phyloP scores from a whole-genome alignment of 1,284 basidiomycete species.

The Macrocybe sp. region DNA sequence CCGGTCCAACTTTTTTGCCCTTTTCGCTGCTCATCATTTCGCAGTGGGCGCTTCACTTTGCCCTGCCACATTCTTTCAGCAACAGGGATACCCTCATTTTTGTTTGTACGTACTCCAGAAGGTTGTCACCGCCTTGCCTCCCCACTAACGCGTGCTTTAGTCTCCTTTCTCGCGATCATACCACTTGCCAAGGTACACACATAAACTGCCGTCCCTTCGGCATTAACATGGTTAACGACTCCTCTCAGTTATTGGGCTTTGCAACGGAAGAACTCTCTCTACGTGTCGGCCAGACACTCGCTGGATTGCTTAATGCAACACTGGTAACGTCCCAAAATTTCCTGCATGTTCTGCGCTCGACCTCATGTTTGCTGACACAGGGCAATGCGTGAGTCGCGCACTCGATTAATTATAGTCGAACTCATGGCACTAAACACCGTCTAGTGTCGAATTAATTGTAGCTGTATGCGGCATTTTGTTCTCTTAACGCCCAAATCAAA shows the following conservation, averaged over 20 bases:
- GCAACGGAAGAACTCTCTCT: conserved; percentile 86
- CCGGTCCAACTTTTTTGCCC: background rate
- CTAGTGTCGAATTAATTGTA: conserved; percentile 76
- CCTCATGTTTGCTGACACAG: conserved; percentile 27
- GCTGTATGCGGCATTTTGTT: conserved; percentile 42
- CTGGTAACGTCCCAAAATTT: conserved; percentile 43
- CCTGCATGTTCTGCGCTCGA: background rate
- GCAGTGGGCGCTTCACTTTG: conserved; percentile 74
- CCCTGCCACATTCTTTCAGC: conserved; percentile 25
- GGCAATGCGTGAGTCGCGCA: conserved; percentile 69
- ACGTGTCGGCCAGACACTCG: conserved; percentile 80
- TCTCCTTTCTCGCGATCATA: conserved; percentile 69
- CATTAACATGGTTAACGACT: background rate
- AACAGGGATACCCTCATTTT: conserved; percentile 62
- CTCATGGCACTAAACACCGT: conserved; percentile 1
- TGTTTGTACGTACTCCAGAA: conserved; percentile 46
- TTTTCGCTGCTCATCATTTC: conserved; percentile 5
- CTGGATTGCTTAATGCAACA: conserved; percentile 83
- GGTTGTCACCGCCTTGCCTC: too few species aligned
- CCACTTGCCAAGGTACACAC: conserved; percentile 64
- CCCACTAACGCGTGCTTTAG: conserved; percentile 27
- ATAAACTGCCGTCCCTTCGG: background rate
- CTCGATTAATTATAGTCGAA: background rate
- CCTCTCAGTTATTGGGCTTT: conserved; percentile 69
- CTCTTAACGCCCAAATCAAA: conserved; percentile 10